Percentiles rank a stretch among this genome's conserved stretches.
These are phyloP conservation scores for Lactuca sativa DNA, from an alignment of 129 eudicot genomes.

Conservation along the genomic window DNA sequence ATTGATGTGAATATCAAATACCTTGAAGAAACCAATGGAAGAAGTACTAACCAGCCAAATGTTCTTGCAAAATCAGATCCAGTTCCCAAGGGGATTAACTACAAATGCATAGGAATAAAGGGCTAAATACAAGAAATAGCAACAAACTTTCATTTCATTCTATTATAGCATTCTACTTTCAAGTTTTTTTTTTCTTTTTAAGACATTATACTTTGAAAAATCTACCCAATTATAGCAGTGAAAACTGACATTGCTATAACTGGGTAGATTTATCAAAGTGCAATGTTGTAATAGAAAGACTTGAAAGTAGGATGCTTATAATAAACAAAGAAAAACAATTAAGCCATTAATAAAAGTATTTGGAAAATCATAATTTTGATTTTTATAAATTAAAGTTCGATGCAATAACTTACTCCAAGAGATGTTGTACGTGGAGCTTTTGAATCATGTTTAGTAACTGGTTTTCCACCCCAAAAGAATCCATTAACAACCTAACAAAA, in stretches of 20 bases:
- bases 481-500: slow-evolving; percentile 86
- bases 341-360: slow-evolving; percentile 1
- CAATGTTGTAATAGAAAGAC: too few species aligned
- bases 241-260: too few species aligned
- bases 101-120: slow-evolving; percentile 27
- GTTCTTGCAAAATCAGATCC: slow-evolving; percentile 99
- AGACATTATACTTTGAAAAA: too few species aligned
- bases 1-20: slow-evolving; percentile 12
- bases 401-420: slow-evolving; percentile 75
- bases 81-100: slow-evolving; percentile 95
- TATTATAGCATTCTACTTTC: too few species aligned
- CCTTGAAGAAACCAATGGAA: slow-evolving; percentile 15
- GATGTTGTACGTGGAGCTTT: slow-evolving; percentile 57
- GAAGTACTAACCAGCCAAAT: slow-evolving; percentile 72
- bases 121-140: not conserved
- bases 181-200: too few species aligned
- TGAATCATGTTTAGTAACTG: slow-evolving; percentile 51
- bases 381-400: not conserved
- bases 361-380: not conserved
- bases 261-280: too few species aligned
- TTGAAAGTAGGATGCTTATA: too few species aligned
- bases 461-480: slow-evolving; percentile 88
- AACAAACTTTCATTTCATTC: not conserved
- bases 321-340: too few species aligned
- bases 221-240: too few species aligned